Conservation (phyloP, 345 rosid genomes). For the Ceriops decandra region DNA sequence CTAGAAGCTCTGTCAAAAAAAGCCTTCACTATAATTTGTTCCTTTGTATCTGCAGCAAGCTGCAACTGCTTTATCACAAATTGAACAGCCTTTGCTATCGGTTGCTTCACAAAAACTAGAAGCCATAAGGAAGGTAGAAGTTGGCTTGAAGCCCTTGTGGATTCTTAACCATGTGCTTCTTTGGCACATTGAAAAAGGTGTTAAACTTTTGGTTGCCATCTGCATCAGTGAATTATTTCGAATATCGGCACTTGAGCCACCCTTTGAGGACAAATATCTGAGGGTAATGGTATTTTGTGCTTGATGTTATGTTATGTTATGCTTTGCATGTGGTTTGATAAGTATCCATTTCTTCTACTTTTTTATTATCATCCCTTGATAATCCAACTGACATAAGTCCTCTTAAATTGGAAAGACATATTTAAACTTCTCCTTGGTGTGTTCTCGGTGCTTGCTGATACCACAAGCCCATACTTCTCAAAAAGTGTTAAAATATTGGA, state of each 20-base stretch:
- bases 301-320: too few species aligned
- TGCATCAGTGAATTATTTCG: constrained; percentile 69
- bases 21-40: constrained; percentile 51
- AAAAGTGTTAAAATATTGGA: constrained; percentile 64
- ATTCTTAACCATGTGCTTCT: constrained; percentile 55
- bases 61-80: constrained; percentile 49
- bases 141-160: constrained; percentile 47
- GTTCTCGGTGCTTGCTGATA: too few species aligned
- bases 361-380: too few species aligned
- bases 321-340: too few species aligned
- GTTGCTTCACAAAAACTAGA: constrained; percentile 35
- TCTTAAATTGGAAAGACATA: too few species aligned
- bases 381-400: too few species aligned
- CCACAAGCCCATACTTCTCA: too few species aligned
- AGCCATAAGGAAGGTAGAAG: constrained; percentile 33
- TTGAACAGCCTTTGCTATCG: constrained; percentile 52
- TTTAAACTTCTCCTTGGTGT: too few species aligned
- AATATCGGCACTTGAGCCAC: constrained; percentile 77
- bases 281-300: constrained; percentile 30
- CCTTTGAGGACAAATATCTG: constrained; percentile 60
- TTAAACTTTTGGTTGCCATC: constrained; percentile 62
- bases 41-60: constrained; percentile 73
- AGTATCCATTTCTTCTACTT: too few species aligned
- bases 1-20: constrained; percentile 16
- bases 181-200: constrained; percentile 60